These are phyloP conservation scores for Ophiostoma ips DNA, from an alignment of 2,329 filamentous ascomycete genomes.

Conservation along the genomic window DNA sequence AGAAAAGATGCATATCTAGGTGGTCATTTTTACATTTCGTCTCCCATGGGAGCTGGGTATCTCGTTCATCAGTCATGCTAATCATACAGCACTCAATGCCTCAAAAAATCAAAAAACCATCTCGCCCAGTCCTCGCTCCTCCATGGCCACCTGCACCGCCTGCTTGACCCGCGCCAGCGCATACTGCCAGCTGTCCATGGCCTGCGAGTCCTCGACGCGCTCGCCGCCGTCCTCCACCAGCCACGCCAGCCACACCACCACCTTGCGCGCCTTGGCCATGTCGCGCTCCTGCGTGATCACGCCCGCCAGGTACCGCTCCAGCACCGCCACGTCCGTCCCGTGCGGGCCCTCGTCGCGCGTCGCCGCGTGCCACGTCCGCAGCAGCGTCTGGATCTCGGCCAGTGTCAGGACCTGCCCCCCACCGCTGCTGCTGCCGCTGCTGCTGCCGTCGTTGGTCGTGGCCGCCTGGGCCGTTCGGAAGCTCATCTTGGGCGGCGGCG, in stretches of 20 bases:
- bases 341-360: conserved; percentile 67
- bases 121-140: conserved; percentile 39
- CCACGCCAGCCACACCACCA: conserved; percentile 58
- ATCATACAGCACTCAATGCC: too few relatives aligned
- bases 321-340: conserved; percentile 58
- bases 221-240: conserved; percentile 31
- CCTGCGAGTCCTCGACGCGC: not conserved
- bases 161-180: conserved; percentile 31
- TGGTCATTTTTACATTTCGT: not conserved
- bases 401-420: conserved; percentile 16
- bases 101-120: conserved; percentile 29
- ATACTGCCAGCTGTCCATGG: conserved; percentile 30
- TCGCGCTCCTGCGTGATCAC: conserved; percentile 68
- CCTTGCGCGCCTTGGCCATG: conserved; percentile 78
- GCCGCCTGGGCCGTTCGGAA: conserved; percentile 31
- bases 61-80: too few relatives aligned
- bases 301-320: conserved; percentile 55
- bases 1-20: not conserved
- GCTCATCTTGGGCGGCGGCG: conserved; percentile 29
- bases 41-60: too few relatives aligned
- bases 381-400: conserved; percentile 55
- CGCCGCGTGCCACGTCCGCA: conserved; percentile 61
- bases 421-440: not conserved
- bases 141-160: conserved; percentile 41
- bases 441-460: conserved; percentile 19